These are phyloP conservation scores for Coniella lustricola DNA, from an alignment of 2,329 filamentous ascomycete species.

Conservation along the genomic window DNA sequence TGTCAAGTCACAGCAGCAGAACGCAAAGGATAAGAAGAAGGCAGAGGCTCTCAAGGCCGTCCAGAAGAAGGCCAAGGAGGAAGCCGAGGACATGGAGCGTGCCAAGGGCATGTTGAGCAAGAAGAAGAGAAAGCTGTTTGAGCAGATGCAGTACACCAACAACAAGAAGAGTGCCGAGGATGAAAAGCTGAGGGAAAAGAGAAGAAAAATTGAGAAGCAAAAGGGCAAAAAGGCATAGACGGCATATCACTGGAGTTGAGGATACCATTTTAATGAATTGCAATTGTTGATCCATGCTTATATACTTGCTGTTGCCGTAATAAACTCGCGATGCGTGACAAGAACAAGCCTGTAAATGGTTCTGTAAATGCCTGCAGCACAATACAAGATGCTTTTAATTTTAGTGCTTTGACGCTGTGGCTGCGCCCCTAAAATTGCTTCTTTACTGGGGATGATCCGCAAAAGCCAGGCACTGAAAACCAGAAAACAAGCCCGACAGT, in stretches of 20 bases:
- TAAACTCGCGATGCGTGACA: no score
- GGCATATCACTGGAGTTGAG: conserved; percentile 19
- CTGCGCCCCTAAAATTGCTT: no score
- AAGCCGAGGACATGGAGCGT: conserved; percentile 82
- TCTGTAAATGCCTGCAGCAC: not conserved
- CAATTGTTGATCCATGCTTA: not conserved
- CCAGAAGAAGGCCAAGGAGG: conserved; percentile 63
- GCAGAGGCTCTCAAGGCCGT: conserved; percentile 64
- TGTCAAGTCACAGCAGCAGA: conserved; percentile 43
- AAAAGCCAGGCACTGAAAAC: no score
- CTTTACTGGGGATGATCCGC: no score
- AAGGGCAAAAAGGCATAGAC: conserved; percentile 33
- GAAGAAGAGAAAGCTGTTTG: conserved; percentile 94
- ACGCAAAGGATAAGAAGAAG: conserved; percentile 55
- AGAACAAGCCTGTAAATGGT: no score
- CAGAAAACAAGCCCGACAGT: no score
- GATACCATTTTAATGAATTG: conserved; percentile 15
- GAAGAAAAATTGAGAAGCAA: conserved; percentile 77
- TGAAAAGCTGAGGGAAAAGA: conserved; percentile 79
- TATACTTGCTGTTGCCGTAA: not conserved
- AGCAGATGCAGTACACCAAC: conserved; percentile 96
- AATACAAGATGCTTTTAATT: no score
- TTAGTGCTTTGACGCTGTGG: no score
- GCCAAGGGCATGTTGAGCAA: conserved; percentile 98
- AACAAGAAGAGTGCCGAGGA: conserved; percentile 89